Evolutionary conservation across 192 early-diverging fungal genomes (phyloP).

Genomic region (Entomortierella beljakovae): DNA sequence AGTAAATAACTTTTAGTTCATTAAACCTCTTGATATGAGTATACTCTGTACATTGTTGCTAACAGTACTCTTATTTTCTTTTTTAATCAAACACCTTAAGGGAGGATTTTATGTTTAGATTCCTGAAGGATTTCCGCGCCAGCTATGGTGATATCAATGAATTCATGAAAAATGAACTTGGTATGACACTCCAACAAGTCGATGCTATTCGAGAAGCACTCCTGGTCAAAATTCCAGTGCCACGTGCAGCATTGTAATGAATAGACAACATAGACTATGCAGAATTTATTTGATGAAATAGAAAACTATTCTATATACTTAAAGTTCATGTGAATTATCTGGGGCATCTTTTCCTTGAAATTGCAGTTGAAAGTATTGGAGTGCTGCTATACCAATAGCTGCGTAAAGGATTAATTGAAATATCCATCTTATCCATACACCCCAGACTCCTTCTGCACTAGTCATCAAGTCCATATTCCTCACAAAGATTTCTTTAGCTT

Average conservation of each 20-base stretch:
- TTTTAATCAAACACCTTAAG: slow-evolving; percentile 10
- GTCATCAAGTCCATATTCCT: slow-evolving; percentile 44
- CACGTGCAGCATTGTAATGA: slow-evolving; percentile 30
- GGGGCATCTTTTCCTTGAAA: background rate
- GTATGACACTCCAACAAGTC: slow-evolving; percentile 53
- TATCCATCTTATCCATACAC: slow-evolving; percentile 38
- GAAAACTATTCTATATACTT: background rate
- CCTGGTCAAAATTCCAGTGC: slow-evolving; percentile 55
- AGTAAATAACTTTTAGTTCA: slow-evolving; percentile 13
- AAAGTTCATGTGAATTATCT: background rate
- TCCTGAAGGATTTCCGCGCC: slow-evolving; percentile 54
- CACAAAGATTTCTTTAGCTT: slow-evolving; percentile 42
- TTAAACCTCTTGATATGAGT: background rate
- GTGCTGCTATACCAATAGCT: slow-evolving; percentile 15
- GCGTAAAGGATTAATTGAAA: slow-evolving; percentile 5
- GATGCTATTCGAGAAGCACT: slow-evolving; percentile 54
- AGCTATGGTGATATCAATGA: slow-evolving; percentile 63
- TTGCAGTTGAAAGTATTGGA: slow-evolving; percentile 3
- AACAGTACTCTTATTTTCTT: background rate
- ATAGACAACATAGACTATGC: no score
- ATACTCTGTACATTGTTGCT: background rate
- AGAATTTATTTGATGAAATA: background rate
- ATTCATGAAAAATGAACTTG: slow-evolving; percentile 55
- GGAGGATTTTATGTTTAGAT: slow-evolving; percentile 44
- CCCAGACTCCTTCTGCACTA: slow-evolving; percentile 11